Evolutionary conservation across 2,329 filamentous ascomycete species (phyloP).

Genomic region (Pyricularia sp.): DNA sequence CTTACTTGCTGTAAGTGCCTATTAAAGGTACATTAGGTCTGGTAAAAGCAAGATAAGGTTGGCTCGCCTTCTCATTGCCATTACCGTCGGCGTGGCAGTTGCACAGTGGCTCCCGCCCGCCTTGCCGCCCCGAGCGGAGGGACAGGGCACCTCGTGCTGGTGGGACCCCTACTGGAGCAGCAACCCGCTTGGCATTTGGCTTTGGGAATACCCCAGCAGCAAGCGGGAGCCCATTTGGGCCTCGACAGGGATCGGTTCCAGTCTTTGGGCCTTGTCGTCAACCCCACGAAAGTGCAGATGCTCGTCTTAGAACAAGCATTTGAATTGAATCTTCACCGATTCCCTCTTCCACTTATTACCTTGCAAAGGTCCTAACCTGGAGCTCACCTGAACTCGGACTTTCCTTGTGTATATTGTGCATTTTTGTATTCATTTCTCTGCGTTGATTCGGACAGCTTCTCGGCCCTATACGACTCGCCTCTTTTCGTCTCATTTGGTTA

Average conservation of each 20-base stretch:
- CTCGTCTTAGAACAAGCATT: neutral
- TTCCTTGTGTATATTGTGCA: neutral
- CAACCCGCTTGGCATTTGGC: neutral
- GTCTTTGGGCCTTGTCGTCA: neutral
- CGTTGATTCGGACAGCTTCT: neutral
- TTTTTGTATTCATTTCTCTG: neutral
- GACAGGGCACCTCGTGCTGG: neutral
- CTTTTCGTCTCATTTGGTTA: neutral
- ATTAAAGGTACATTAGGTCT: neutral
- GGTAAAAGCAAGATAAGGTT: neutral
- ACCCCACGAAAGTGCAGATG: neutral
- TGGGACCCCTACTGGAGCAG: neutral
- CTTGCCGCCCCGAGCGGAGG: neutral
- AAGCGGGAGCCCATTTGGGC: neutral
- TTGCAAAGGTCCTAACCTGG: neutral
- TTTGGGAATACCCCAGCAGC: neutral
- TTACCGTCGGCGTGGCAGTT: constrained; percentile 1
- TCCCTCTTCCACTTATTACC: neutral
- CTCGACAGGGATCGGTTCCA: neutral
- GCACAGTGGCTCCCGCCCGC: constrained; percentile 1
- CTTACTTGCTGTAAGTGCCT: neutral
- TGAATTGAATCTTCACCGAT: neutral
- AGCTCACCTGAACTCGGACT: neutral
- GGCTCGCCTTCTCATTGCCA: neutral
- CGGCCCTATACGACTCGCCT: neutral